A percentile compares a stretch with the other conserved stretches of the same genome.
Conservation (phyloP, 2,329 filamentous ascomycete genomes). For the Beauveria varroae region DNA sequence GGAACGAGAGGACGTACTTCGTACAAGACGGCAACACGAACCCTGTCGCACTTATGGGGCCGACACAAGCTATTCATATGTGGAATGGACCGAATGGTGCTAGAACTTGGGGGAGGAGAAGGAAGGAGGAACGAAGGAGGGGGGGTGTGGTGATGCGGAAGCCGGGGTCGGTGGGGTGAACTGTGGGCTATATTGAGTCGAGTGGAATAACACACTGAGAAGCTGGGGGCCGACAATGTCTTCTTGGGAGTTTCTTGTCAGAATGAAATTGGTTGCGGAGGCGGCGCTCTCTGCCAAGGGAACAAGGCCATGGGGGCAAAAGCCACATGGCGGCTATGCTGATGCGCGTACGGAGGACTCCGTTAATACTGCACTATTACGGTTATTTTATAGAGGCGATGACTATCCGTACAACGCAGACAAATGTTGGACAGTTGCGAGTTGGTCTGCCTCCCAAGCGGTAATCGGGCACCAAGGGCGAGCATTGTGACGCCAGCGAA, state of each 20-base stretch:
- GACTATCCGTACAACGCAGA: background rate
- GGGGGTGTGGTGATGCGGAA: conserved; percentile 8
- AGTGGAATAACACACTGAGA: background rate
- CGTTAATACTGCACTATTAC: background rate
- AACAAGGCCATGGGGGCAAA: background rate
- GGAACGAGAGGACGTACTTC: too few species aligned
- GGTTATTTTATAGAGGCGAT: background rate
- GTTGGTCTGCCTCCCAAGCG: too few species aligned
- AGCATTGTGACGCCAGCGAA: too few species aligned
- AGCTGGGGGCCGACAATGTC: background rate
- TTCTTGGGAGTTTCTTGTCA: background rate
- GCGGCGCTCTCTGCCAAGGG: background rate
- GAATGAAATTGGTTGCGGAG: background rate
- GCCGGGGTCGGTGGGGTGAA: background rate
- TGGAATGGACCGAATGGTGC: conserved; percentile 2
- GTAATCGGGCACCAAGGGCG: too few species aligned
- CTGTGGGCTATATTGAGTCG: background rate
- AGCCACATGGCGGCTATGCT: background rate
- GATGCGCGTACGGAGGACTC: background rate
- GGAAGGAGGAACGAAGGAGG: background rate
- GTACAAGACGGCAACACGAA: background rate
- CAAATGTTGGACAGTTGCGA: background rate
- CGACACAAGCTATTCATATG: background rate
- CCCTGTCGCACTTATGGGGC: conserved; percentile 3
- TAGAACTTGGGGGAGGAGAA: background rate